Base-by-base conservation (phyloP, 352 stramenopile genomes). In the Pythium oligandrum region DNA sequence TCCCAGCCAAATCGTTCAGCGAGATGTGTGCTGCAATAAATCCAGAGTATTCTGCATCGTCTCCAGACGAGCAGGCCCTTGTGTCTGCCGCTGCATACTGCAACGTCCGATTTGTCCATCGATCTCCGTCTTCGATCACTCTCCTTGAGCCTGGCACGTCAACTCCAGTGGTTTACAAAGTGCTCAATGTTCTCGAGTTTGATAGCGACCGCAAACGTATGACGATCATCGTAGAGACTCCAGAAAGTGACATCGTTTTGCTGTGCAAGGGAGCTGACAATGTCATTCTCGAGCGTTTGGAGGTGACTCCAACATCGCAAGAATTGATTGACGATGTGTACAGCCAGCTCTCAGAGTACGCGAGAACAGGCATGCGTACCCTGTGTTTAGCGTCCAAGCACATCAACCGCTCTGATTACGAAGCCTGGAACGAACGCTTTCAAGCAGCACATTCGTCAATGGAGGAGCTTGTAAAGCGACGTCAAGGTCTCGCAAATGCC, bases 121-220 rank as follows among this genome's bases (percentile, higher is more conserved):
- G 81, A 26, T 86, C 81, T n/a, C 73, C 81, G 10, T 68, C 59
- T n/a, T 47, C 64, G 32, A 76, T 87, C 48, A 78, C 62, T 54
- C 66, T 88, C 4, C 47, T 82, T 51, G 79, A 90, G 46, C 51
- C 71, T 12, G 70, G 75, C 5, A 39, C 26, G 1, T 47, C 71
- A 44, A 26, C 46, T 6, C 67, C 63, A 34, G 63, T 55, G 42
- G 80, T 80, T 4, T 99, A 95, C 79, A 77, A 86, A 11, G 63
- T 98, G 40, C 69, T 98, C 33, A 93, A 96, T 30, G 69, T 98
- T 4, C 94, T 98, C 45, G 96, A 98, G 63, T 99, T 99, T 71
- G 90, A 98, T 62, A 98, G 90, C 53, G 83, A 98, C 53, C 78
- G 97, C 36, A 99, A 99, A 67, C 74, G 97, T 42, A 99, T 99